These are phyloP conservation scores for Cucumis variabilis DNA, from an alignment of 331 rosid genomes.

Conservation along the genomic window DNA sequence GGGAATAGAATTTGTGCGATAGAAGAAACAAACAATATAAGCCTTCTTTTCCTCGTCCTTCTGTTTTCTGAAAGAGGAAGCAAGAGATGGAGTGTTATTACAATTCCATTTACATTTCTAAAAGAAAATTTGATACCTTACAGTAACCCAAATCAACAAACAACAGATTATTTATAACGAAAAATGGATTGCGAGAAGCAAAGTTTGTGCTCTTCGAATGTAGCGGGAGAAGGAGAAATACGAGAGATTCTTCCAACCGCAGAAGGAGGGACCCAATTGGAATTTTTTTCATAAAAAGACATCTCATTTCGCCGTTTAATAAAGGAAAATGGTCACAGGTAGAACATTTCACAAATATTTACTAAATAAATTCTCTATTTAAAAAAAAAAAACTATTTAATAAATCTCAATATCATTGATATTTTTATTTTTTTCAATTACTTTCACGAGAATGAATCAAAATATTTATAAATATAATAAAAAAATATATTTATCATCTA, in stretches of 20 bases:
- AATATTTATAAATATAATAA: too few relatives aligned
- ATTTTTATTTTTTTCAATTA: neutral
- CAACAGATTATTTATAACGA: neutral
- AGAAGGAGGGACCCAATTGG: neutral
- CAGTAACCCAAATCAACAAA: constrained; percentile 4
- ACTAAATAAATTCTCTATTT: too few relatives aligned
- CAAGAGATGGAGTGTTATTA: constrained; percentile 68
- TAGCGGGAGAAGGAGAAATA: constrained; percentile 21
- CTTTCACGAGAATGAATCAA: too few relatives aligned
- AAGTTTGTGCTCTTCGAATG: neutral
- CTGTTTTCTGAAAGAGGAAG: constrained; percentile 47
- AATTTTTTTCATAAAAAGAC: neutral
- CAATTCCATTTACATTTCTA: neutral
- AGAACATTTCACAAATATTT: too few relatives aligned
- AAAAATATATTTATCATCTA: too few relatives aligned
- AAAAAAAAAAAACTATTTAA: too few relatives aligned
- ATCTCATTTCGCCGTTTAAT: neutral
- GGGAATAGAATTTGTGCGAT: constrained; percentile 47
- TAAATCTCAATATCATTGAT: neutral
- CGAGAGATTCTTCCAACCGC: constrained; percentile 22
- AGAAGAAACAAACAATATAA: constrained; percentile 49
- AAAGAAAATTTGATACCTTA: constrained; percentile 4
- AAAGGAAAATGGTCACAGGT: too few relatives aligned
- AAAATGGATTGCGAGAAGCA: neutral
- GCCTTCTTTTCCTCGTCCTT: constrained; percentile 30